Evolutionary conservation across 257 asterid genomes (phyloP).

Genomic region (Solanum bulbocastanum): DNA sequence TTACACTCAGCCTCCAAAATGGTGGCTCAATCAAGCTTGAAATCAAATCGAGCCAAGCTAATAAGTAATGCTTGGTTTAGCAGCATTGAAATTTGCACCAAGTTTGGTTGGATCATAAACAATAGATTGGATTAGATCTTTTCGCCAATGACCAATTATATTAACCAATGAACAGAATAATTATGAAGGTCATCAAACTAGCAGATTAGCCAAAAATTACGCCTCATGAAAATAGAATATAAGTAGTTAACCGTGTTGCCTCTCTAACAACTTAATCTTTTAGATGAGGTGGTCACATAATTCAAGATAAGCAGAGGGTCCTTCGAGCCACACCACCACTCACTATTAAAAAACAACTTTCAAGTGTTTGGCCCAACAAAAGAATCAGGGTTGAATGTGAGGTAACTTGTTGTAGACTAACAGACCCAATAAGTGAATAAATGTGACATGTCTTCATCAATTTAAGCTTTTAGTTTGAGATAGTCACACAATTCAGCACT

Average conservation of each 20-base stretch:
- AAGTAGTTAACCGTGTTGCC: neutral
- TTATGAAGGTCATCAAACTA: neutral
- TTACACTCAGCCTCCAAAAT: neutral
- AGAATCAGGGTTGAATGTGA: neutral
- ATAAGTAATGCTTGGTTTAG: neutral
- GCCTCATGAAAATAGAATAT: neutral
- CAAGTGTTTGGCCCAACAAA: neutral
- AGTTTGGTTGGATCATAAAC: neutral
- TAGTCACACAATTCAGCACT: neutral
- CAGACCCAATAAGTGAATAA: neutral
- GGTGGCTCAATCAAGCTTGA: neutral
- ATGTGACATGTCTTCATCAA: neutral
- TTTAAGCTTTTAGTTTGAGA: neutral
- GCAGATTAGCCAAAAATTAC: neutral
- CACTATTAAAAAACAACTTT: neutral
- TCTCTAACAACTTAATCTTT: neutral
- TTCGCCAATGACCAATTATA: neutral
- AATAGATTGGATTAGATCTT: neutral
- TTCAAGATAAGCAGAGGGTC: neutral
- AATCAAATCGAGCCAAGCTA: neutral
- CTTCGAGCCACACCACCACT: neutral
- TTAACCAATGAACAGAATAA: neutral
- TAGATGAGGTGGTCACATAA: neutral
- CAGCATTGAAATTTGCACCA: neutral
- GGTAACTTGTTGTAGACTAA: neutral